A percentile compares a stretch with the other conserved stretches of the same genome.
phyloP scores from a whole-genome alignment of 495 filamentous ascomycete genomes.

The Monascus purpureus region DNA sequence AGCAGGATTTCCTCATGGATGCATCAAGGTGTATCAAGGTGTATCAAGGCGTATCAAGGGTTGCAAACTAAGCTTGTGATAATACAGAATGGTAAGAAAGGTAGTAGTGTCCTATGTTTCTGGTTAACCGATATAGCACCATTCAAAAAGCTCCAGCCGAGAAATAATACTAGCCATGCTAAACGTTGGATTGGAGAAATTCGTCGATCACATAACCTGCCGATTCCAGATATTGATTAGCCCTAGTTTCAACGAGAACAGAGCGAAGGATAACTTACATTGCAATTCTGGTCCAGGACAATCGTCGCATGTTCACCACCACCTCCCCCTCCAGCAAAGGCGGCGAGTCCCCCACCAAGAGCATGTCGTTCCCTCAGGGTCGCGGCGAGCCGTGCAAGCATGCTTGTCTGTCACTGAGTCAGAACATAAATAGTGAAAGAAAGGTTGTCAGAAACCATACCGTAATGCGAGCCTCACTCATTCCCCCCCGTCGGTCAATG shows the following conservation, averaged over 20 bases:
- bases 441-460: conserved; percentile 27
- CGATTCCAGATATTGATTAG: not conserved
- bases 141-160: too few species aligned
- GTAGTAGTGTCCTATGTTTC: too few species aligned
- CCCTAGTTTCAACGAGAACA: too few species aligned
- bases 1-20: too few species aligned
- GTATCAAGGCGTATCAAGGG: too few species aligned
- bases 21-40: too few species aligned
- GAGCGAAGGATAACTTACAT: conserved; percentile 6
- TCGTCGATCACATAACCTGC: conserved; percentile 6
- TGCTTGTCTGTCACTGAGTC: conserved; percentile 32
- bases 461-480: conserved; percentile 48
- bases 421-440: conserved; percentile 6
- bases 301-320: conserved; percentile 11
- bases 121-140: too few species aligned
- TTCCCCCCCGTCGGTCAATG: conserved; percentile 43
- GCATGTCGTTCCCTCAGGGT: conserved; percentile 26
- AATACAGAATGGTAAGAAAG: too few species aligned
- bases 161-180: too few species aligned
- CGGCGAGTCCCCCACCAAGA: conserved; percentile 3
- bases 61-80: too few species aligned
- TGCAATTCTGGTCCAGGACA: conserved; percentile 20
- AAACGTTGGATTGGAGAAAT: not conserved
- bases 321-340: conserved; percentile 1
- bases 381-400: conserved; percentile 42